These are phyloP conservation scores for Comarum palustre DNA, from an alignment of 306 rosid species.

Conservation along the genomic window DNA sequence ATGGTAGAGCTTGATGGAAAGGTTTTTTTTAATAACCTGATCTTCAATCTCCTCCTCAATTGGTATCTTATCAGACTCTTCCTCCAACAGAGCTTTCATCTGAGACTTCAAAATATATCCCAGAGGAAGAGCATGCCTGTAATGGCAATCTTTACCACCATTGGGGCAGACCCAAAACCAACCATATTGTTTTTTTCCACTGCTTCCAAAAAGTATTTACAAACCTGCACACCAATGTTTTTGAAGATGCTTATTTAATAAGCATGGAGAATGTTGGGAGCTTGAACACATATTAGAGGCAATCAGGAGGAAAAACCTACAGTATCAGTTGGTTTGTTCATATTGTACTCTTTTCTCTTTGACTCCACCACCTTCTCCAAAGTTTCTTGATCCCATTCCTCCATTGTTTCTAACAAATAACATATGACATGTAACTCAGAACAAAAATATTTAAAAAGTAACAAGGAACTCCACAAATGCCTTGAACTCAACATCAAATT, in stretches of 20 bases:
- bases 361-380: slow-evolving; percentile 93
- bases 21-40: slow-evolving; percentile 48
- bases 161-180: slow-evolving; percentile 95
- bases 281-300: background rate
- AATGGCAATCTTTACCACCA: slow-evolving; percentile 85
- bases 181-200: slow-evolving; percentile 94
- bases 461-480: background rate
- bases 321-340: slow-evolving; percentile 87
- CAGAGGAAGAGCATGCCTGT: slow-evolving; percentile 95
- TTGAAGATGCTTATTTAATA: background rate
- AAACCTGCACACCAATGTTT: slow-evolving; percentile 25
- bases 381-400: slow-evolving; percentile 94
- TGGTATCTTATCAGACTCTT: slow-evolving; percentile 61
- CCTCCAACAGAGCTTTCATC: slow-evolving; percentile 91
- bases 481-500: background rate
- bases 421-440: slow-evolving; percentile 4
- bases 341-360: slow-evolving; percentile 65
- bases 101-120: slow-evolving; percentile 91
- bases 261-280: background rate
- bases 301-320: slow-evolving; percentile 41
- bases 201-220: slow-evolving; percentile 56
- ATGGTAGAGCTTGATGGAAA: background rate
- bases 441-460: slow-evolving; percentile 9
- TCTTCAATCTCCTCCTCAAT: slow-evolving; percentile 89
- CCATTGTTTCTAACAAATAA: slow-evolving; percentile 65